Evolutionary conservation across 2,329 filamentous ascomycete genomes (phyloP), one percentile per base, ranked within the genome.

Genomic region (Chrysoporthe puriensis): DNA sequence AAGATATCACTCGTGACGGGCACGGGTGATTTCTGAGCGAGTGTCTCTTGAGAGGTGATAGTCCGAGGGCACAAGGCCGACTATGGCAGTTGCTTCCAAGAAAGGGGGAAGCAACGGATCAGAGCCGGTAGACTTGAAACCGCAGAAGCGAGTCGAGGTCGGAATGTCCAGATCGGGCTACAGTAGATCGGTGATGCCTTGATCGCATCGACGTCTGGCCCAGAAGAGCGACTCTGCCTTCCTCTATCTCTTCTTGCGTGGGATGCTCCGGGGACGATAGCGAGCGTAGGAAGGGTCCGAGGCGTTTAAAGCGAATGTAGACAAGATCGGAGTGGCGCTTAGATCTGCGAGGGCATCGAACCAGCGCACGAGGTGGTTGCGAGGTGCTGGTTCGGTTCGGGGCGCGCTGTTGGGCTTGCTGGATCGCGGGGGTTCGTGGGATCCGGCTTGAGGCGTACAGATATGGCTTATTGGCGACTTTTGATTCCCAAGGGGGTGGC

Each of bases 201-300:
- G 44, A 57, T 40, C 34, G 54, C 54, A 57, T 57, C 14, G 54
- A 57, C 34, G 18, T 1, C 11, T 40, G 34, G 54, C 5, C 54
- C 32, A 18, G 18, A 16, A n/a, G 40, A 54, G 21, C 34, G 34
- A 40, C 54, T 61, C 52, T 52, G n/a, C 18, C 56, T 71, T 70
- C 60, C 70, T 69, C 62, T 64, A 66, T 69, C 66, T 65, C 70
- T 69, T 60, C 64, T 66, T 54, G 8, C 54, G 36, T 40, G 36
- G 36, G 36, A 9, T 40, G 54, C 52, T 63, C 58, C 69, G 69
- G 64, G 68, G 70, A 72, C 71, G 73, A 75, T 78, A 82, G 79
- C 78, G 80, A 82, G 76, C 73, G 80, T 81, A 73, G 70, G 59
- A 60, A 56, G 67, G 65, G 44, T 63, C 73, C 70, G 52, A 65